Base-by-base conservation (phyloP, 108 stramenopile genomes). In the Stephanodiscus triporus region DNA sequence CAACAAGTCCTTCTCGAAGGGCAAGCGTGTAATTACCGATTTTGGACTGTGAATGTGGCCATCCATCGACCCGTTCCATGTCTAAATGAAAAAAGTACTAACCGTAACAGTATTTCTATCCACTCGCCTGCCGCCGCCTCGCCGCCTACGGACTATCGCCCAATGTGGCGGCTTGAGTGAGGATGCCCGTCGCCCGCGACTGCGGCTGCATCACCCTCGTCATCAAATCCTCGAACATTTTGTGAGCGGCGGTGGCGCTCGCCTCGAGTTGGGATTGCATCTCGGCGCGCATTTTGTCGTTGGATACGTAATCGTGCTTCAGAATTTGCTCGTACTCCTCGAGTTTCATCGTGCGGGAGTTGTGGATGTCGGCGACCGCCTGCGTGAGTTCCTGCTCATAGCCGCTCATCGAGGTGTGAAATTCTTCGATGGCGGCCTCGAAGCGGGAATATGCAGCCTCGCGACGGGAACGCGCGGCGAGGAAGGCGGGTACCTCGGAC, bases 1-100 rank as follows among this genome's bases (percentile, higher is more conserved):
- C 63, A 95, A 95, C 86, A 95, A 95, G 61, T 87, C 84, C 9
- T 95, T 82, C 61, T 80, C 85, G 43, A 95, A 95, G 69, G 94
- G 94, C 23, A 95, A 92, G 68, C 82, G 94, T 23, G 86, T 92
- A 20, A 72, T 88, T 48, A 69, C 72, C 62, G 89, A 90, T 63
- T 81, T 76, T 63, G 79, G 45, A 19, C 7, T 83, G 30, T 75
- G 27, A 75, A 17, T 16, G 27, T 34, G 27, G 58, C 30, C 14
- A n/a, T n/a, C n/a, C n/a, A n/a, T n/a, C n/a, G n/a, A n/a, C n/a
- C n/a, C n/a, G n/a, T n/a, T n/a, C n/a, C n/a, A 23, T 26, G 9
- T 23, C 53, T 45, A 45, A 45, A 45, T 16, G 3, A 45, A 16
- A 45, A 45, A 45, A 16, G 2, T 45, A 16, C 14, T 16, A 45